These are phyloP conservation scores for Penicillium dipodomyicola DNA, from an alignment of 495 filamentous ascomycete species.

Conservation along the genomic window DNA sequence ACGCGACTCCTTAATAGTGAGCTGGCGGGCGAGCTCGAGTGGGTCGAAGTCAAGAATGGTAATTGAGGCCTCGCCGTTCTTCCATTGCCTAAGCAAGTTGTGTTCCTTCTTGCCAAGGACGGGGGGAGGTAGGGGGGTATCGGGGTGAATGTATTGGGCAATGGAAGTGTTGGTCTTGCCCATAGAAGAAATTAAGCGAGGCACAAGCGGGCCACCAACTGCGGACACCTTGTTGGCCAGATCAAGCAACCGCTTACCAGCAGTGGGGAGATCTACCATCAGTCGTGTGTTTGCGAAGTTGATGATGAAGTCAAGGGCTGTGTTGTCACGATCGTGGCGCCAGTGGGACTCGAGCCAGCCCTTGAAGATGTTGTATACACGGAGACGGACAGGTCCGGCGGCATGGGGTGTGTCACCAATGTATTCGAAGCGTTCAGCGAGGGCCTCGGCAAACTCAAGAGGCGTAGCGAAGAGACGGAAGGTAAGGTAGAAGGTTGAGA, in stretches of 20 bases:
- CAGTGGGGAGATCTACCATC: slow-evolving; percentile 63
- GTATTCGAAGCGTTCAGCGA: slow-evolving; percentile 90
- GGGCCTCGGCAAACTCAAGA: slow-evolving; percentile 68
- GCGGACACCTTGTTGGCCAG: slow-evolving; percentile 79
- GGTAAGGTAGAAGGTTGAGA: slow-evolving; percentile 93
- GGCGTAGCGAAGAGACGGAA: slow-evolving; percentile 94
- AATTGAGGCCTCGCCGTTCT: slow-evolving; percentile 62
- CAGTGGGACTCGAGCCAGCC: slow-evolving; percentile 97
- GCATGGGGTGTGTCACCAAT: slow-evolving; percentile 72
- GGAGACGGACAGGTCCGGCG: slow-evolving; percentile 75
- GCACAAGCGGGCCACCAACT: slow-evolving; percentile 72
- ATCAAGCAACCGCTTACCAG: slow-evolving; percentile 74
- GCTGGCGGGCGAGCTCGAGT: slow-evolving; percentile 84
- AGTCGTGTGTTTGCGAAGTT: slow-evolving; percentile 76
- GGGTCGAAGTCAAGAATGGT: slow-evolving; percentile 92
- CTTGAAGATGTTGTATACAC: slow-evolving; percentile 96
- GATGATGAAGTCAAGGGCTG: slow-evolving; percentile 70
- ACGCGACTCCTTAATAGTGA: slow-evolving; percentile 88
- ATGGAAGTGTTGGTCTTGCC: slow-evolving; percentile 79
- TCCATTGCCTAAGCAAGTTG: slow-evolving; percentile 69
- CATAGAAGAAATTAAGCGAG: slow-evolving; percentile 81
- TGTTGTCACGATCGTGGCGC: slow-evolving; percentile 74
- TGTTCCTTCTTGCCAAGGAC: slow-evolving; percentile 73
- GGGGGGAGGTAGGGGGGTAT: slow-evolving; percentile 69
- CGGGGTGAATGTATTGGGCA: slow-evolving; percentile 64